Conservation (phyloP, 202 grass and related monocot species). For the Schoenoplectus triqueter region DNA sequence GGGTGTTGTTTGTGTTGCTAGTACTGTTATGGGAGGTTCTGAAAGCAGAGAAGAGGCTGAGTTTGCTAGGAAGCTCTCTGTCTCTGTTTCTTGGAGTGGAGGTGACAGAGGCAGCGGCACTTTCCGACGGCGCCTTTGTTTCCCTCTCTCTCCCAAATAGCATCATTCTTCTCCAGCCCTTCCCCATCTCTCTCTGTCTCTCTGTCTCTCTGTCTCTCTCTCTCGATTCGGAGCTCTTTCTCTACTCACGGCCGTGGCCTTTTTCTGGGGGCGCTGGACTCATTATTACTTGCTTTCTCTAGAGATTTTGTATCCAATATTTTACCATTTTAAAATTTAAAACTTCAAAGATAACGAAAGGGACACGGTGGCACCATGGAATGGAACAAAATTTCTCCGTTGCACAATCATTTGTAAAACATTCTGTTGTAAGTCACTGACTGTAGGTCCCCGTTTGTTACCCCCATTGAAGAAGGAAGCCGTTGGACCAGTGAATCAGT, state of each 20-base stretch:
- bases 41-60: conserved; percentile 70
- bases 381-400: neutral
- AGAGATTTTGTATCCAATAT: conserved; percentile 35
- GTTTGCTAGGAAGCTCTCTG: conserved; percentile 37
- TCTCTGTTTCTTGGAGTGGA: conserved; percentile 45
- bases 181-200: conserved; percentile 50
- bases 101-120: conserved; percentile 16
- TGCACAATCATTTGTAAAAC: neutral
- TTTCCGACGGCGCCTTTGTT: conserved; percentile 20
- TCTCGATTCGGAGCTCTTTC: neutral
- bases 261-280: neutral
- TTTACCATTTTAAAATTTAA: neutral
- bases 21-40: neutral
- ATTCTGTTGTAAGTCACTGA: neutral
- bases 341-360: conserved; percentile 24
- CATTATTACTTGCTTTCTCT: conserved; percentile 34
- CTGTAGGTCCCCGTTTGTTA: too few relatives aligned
- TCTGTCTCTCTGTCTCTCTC: conserved; percentile 19
- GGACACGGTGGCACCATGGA: neutral
- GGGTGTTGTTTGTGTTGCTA: neutral
- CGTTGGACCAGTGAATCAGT: neutral
- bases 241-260: conserved; percentile 26
- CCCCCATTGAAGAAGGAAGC: too few relatives aligned
- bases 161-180: conserved; percentile 85
- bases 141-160: conserved; percentile 37